Evolutionary conservation across 805 yeast genomes (phyloP).

Genomic region (Groenewaldozyma salmanticensis): DNA sequence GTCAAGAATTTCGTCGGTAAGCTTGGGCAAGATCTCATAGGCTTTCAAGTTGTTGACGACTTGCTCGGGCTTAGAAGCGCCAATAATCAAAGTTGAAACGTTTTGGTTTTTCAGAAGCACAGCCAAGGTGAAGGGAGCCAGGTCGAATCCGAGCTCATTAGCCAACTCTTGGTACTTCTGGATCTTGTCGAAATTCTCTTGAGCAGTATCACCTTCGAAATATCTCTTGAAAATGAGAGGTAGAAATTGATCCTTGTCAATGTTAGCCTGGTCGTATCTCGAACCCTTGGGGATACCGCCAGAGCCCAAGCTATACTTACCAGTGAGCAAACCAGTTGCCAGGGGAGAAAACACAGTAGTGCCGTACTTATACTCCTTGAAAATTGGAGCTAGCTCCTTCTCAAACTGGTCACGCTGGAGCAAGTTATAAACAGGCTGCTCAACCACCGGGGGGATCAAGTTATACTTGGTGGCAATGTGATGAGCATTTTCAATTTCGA

Average conservation of each 20-base stretch:
- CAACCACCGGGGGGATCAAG: slow-evolving; percentile 24
- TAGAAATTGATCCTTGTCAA: slow-evolving; percentile 8
- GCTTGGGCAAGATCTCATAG: slow-evolving; percentile 20
- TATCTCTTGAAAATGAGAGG: slow-evolving; percentile 4
- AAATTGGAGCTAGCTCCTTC: slow-evolving; percentile 21
- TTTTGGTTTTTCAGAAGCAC: slow-evolving; percentile 24
- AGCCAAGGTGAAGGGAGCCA: slow-evolving; percentile 26
- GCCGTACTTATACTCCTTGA: slow-evolving; percentile 22
- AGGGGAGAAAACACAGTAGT: slow-evolving; percentile 24
- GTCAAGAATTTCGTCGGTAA: slow-evolving; percentile 21
- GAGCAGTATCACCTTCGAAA: slow-evolving; percentile 19
- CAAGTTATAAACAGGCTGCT: slow-evolving; percentile 23
- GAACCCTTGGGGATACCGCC: slow-evolving; percentile 11
- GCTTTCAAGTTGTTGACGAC: slow-evolving; percentile 23
- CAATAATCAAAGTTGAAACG: slow-evolving; percentile 25
- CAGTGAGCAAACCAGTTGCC: slow-evolving; percentile 23
- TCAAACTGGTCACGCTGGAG: slow-evolving; percentile 21
- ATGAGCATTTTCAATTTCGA: slow-evolving; percentile 24
- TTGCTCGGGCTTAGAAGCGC: slow-evolving; percentile 25
- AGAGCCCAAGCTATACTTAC: slow-evolving; percentile 16
- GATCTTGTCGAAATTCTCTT: slow-evolving; percentile 19
- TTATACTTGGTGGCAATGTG: slow-evolving; percentile 23
- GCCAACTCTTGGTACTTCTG: slow-evolving; percentile 19
- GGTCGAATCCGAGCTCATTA: slow-evolving; percentile 19
- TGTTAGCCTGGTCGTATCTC: slow-evolving; percentile 11